phyloP scores from a whole-genome alignment of 2,329 filamentous ascomycete genomes.

The Clonostachys byssicola region DNA sequence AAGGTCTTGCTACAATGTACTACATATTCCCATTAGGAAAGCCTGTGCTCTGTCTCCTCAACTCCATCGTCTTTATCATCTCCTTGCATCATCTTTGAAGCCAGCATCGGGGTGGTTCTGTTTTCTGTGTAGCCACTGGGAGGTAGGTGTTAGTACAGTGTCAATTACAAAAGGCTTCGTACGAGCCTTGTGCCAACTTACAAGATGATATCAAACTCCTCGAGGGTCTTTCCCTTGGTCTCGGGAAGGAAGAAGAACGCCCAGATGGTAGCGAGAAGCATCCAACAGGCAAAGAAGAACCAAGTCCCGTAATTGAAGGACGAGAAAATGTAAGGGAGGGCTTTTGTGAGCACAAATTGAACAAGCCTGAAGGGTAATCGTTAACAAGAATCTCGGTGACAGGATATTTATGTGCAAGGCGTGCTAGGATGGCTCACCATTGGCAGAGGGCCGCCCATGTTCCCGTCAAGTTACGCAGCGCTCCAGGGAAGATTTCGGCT shows the following conservation, averaged over 20 bases:
- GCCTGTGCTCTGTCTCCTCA: not conserved
- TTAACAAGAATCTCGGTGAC: not conserved
- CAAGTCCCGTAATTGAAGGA: constrained; percentile 44
- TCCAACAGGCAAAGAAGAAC: constrained; percentile 52
- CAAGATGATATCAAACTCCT: constrained; percentile 42
- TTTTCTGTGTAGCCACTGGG: not conserved
- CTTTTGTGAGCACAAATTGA: constrained; percentile 36
- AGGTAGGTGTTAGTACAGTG: not conserved
- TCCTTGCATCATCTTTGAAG: not conserved
- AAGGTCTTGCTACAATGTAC: too few relatives aligned
- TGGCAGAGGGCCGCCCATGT: constrained; percentile 33
- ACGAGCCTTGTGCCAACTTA: constrained; percentile 1
- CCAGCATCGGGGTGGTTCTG: not conserved
- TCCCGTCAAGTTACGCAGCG: constrained; percentile 33
- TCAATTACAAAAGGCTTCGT: not conserved
- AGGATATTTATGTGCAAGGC: not conserved
- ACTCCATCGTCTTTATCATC: not conserved
- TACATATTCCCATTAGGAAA: not conserved
- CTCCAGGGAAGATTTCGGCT: constrained; percentile 38
- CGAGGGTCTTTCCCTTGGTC: constrained; percentile 49
- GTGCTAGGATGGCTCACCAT: constrained; percentile 14
- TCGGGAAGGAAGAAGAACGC: constrained; percentile 49
- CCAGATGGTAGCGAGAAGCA: constrained; percentile 41
- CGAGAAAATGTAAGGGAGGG: constrained; percentile 37
- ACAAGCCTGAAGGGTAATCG: constrained; percentile 15